Evolutionary conservation across 495 filamentous ascomycete genomes (phyloP).

Genomic region (Melanomma pulvis-pyrius): DNA sequence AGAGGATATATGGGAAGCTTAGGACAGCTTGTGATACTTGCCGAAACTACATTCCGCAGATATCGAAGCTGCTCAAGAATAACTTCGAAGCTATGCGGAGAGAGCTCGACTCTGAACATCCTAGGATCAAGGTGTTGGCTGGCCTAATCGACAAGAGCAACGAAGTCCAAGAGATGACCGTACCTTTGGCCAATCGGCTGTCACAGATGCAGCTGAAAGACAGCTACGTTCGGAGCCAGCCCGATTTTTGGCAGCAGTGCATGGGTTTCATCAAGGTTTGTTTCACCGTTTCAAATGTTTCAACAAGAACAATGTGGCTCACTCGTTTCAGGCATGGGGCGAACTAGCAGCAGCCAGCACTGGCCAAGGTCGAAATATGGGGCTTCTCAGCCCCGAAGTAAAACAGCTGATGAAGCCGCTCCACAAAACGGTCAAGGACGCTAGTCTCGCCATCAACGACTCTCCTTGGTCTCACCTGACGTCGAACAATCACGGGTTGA

Average conservation of each 20-base stretch:
- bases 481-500: slow-evolving; percentile 6
- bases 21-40: slow-evolving; percentile 67
- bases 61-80: slow-evolving; percentile 63
- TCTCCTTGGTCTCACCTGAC: slow-evolving; percentile 72
- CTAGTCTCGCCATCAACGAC: slow-evolving; percentile 68
- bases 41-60: slow-evolving; percentile 65
- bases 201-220: slow-evolving; percentile 84
- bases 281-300: slow-evolving; percentile 8
- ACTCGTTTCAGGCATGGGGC: slow-evolving; percentile 62
- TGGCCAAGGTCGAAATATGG: slow-evolving; percentile 68
- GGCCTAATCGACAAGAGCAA: slow-evolving; percentile 55
- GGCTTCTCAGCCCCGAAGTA: slow-evolving; percentile 68
- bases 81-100: slow-evolving; percentile 53
- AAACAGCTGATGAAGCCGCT: slow-evolving; percentile 73
- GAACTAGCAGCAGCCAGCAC: slow-evolving; percentile 56
- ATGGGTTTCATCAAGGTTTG: slow-evolving; percentile 66
- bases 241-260: slow-evolving; percentile 81
- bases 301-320: slow-evolving; percentile 1
- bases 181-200: slow-evolving; percentile 68
- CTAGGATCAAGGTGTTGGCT: slow-evolving; percentile 48
- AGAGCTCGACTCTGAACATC: slow-evolving; percentile 28
- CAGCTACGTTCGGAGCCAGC: slow-evolving; percentile 70
- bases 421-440: slow-evolving; percentile 75
- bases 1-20: slow-evolving; percentile 75
- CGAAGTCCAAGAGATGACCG: slow-evolving; percentile 74